These are phyloP conservation scores for Ensete glaucum DNA, from an alignment of 176 grass and related monocot species.

Conservation along the genomic window DNA sequence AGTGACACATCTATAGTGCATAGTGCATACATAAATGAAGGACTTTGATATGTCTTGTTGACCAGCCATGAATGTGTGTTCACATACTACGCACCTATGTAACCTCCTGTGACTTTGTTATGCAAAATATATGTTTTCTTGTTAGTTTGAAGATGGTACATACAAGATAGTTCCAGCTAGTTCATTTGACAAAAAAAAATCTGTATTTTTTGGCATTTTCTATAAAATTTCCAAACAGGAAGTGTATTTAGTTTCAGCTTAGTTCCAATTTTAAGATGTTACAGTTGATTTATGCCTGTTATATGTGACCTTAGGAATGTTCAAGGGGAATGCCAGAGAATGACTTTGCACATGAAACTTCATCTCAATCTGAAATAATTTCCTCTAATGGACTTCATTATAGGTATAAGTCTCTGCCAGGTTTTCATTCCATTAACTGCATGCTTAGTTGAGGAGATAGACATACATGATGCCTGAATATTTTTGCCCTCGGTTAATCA, in stretches of 20 bases:
- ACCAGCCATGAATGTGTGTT: too few species aligned
- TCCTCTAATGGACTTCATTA: slow-evolving; percentile 37
- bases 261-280: background rate
- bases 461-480: background rate
- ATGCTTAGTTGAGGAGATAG: background rate
- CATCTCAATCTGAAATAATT: slow-evolving; percentile 43
- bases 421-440: background rate
- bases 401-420: slow-evolving; percentile 23
- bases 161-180: background rate
- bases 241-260: background rate
- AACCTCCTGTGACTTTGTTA: too few species aligned
- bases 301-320: slow-evolving; percentile 29
- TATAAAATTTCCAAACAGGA: background rate
- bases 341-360: slow-evolving; percentile 38
- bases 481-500: slow-evolving; percentile 17
- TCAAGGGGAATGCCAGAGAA: slow-evolving; percentile 29
- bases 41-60: too few species aligned
- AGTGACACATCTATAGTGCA: too few species aligned
- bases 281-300: background rate
- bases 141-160: background rate
- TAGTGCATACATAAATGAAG: too few species aligned
- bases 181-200: background rate
- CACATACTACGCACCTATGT: too few species aligned
- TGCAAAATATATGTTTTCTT: background rate
- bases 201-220: background rate